Evolutionary conservation across 768 basidiomycete genomes (phyloP).

Genomic region (Chalciporus sphaerocephalus): DNA sequence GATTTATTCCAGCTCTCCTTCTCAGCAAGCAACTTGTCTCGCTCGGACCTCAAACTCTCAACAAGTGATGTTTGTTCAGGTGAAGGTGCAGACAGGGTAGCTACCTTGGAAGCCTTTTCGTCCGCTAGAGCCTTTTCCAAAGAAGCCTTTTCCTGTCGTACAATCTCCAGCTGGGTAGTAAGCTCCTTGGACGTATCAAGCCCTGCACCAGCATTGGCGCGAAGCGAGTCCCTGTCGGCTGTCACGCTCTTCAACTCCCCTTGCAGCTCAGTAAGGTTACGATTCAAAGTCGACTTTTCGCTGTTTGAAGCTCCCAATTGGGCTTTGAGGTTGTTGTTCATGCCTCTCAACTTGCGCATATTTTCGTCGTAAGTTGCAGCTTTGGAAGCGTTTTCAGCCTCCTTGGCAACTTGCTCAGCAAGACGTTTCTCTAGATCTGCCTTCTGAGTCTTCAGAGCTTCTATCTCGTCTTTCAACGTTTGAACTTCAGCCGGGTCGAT

Average conservation of each 20-base stretch:
- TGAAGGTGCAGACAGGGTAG: slow-evolving; percentile 7
- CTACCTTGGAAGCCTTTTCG: slow-evolving; percentile 31
- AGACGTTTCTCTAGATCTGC: slow-evolving; percentile 31
- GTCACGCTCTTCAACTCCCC: slow-evolving; percentile 27
- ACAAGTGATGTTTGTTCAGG: slow-evolving; percentile 29
- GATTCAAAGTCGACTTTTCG: slow-evolving; percentile 30
- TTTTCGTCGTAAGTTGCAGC: slow-evolving; percentile 41
- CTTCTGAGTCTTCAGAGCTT: slow-evolving; percentile 44
- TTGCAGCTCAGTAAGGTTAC: slow-evolving; percentile 23
- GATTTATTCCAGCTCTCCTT: slow-evolving; percentile 41
- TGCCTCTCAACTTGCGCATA: slow-evolving; percentile 35
- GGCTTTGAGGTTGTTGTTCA: slow-evolving; percentile 22
- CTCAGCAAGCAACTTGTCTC: slow-evolving; percentile 58
- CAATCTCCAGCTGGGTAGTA: slow-evolving; percentile 30
- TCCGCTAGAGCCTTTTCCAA: slow-evolving; percentile 38
- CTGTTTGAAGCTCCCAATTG: slow-evolving; percentile 23
- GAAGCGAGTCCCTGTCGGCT: slow-evolving; percentile 29
- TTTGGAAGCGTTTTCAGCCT: slow-evolving; percentile 27
- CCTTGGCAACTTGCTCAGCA: slow-evolving; percentile 30
- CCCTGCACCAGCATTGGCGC: slow-evolving; percentile 9
- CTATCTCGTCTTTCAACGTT: slow-evolving; percentile 69
- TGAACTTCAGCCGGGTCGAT: slow-evolving; percentile 85
- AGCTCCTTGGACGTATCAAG: slow-evolving; percentile 29
- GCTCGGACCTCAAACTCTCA: slow-evolving; percentile 50
- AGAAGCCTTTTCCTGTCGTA: slow-evolving; percentile 36